Conservation (phyloP, 1,284 basidiomycete genomes). For the Melanopsichium pennsylvanicum region DNA sequence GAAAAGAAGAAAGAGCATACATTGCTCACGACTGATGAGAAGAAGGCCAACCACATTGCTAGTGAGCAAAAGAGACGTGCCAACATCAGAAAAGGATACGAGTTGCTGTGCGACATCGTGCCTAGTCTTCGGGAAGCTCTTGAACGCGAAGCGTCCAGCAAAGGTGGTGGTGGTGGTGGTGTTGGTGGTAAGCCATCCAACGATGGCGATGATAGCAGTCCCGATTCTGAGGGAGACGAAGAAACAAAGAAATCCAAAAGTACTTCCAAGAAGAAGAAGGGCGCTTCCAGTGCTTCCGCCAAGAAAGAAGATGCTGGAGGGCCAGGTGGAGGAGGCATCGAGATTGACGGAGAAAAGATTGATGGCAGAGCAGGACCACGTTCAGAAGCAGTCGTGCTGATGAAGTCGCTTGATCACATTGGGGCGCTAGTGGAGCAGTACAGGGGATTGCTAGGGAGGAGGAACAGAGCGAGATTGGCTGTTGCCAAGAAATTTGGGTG, state of each 20-base stretch:
- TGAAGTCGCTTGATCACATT: slow-evolving; percentile 46
- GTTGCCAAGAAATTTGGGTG: slow-evolving; percentile 26
- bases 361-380: slow-evolving; percentile 50
- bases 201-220: slow-evolving; percentile 6
- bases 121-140: slow-evolving; percentile 73
- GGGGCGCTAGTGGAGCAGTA: slow-evolving; percentile 32
- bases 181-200: slow-evolving; percentile 9
- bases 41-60: slow-evolving; percentile 91
- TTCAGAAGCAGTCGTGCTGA: slow-evolving; percentile 52
- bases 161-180: no score
- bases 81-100: slow-evolving; percentile 86
- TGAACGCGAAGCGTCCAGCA: slow-evolving; percentile 48
- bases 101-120: slow-evolving; percentile 78
- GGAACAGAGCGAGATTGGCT: slow-evolving; percentile 37
- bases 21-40: slow-evolving; percentile 81
- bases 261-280: slow-evolving; percentile 18
- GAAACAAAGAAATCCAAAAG: slow-evolving; percentile 4
- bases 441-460: slow-evolving; percentile 28
- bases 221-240: slow-evolving; percentile 14
- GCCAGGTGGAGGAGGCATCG: slow-evolving; percentile 22
- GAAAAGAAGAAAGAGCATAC: slow-evolving; percentile 67
- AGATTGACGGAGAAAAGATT: slow-evolving; percentile 49
- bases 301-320: slow-evolving; percentile 13
- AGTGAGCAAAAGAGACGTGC: slow-evolving; percentile 89
- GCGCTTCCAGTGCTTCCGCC: background rate